Evolutionary conservation across 345 rosid genomes (phyloP).

Genomic region (Cardiospermum halicacabum): DNA sequence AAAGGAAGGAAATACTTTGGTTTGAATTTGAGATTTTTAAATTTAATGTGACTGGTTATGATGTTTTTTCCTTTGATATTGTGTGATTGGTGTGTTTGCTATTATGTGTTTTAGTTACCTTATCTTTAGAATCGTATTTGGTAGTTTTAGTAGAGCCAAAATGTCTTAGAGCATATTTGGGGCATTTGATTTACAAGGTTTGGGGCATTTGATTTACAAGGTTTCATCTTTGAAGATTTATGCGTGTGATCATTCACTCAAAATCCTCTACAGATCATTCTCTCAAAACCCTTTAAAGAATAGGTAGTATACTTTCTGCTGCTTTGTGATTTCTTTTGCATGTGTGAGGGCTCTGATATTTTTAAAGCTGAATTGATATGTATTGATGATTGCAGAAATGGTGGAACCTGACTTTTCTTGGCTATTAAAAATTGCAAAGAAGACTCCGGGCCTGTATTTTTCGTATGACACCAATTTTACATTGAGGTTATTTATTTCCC

Average conservation of each 20-base stretch:
- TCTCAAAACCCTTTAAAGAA: too few species aligned
- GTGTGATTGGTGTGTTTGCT: conserved; percentile 10
- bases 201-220: conserved; percentile 83
- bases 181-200: too few species aligned
- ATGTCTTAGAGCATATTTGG: conserved; percentile 77
- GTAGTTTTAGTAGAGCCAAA: conserved; percentile 71
- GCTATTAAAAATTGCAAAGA: conserved; percentile 68
- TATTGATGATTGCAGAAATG: conserved; percentile 59
- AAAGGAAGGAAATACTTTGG: not conserved
- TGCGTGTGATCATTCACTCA: conserved; percentile 83
- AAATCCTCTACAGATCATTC: conserved; percentile 63
- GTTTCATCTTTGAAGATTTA: conserved; percentile 68
- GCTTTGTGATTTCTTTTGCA: not conserved
- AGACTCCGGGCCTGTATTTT: conserved; percentile 75
- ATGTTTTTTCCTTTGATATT: too few species aligned
- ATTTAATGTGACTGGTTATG: too few species aligned
- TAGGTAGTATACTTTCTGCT: conserved; percentile 43
- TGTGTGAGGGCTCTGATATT: conserved; percentile 4
- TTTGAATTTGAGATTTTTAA: not conserved
- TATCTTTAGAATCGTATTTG: conserved; percentile 69
- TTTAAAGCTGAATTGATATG: conserved; percentile 8
- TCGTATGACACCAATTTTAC: conserved; percentile 89
- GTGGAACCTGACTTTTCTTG: conserved; percentile 70
- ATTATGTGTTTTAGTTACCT: not conserved
- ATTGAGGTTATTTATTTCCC: conserved; percentile 48